A percentile compares a stretch with the other conserved stretches of the same genome.
phyloP scores from a whole-genome alignment of 257 asterid species.

The Cinchona pubescens region DNA sequence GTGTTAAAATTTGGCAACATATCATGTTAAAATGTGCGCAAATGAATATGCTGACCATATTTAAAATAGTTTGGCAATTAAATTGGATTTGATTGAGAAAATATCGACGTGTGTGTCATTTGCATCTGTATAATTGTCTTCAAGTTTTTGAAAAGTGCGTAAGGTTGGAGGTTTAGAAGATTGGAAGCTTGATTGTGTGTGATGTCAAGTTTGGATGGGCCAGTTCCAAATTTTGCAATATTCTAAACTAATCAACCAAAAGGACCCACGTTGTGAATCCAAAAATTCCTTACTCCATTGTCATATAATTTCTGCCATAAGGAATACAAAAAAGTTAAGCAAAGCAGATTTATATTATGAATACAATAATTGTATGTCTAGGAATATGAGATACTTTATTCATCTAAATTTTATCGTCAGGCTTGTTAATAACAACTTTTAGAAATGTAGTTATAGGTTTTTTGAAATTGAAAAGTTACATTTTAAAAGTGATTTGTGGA shows the following conservation, averaged over 20 bases:
- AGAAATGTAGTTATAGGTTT: too few relatives aligned
- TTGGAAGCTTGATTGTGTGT: too few relatives aligned
- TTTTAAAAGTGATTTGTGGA: too few relatives aligned
- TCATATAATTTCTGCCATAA: conserved; percentile 66
- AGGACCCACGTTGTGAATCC: conserved; percentile 97
- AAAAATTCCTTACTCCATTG: conserved; percentile 78
- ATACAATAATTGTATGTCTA: too few relatives aligned
- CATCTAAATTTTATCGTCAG: too few relatives aligned
- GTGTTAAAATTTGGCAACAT: not conserved
- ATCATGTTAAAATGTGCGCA: not conserved
- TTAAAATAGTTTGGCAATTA: conserved; percentile 69
- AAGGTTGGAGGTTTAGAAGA: too few relatives aligned
- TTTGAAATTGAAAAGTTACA: too few relatives aligned
- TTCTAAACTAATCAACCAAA: conserved; percentile 89
- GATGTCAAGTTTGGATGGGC: conserved; percentile 69
- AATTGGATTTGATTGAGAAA: conserved; percentile 75
- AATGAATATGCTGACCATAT: conserved; percentile 50
- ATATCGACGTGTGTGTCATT: conserved; percentile 63
- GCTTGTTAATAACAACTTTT: too few relatives aligned
- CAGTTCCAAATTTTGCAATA: conserved; percentile 73
- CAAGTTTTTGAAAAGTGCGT: too few relatives aligned
- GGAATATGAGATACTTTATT: too few relatives aligned
- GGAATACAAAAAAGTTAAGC: not conserved
- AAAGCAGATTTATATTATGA: too few relatives aligned
- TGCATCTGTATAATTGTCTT: conserved; percentile 69